Evolutionary conservation across 805 yeast species (phyloP).

Genomic region (Kazachstania africana): DNA sequence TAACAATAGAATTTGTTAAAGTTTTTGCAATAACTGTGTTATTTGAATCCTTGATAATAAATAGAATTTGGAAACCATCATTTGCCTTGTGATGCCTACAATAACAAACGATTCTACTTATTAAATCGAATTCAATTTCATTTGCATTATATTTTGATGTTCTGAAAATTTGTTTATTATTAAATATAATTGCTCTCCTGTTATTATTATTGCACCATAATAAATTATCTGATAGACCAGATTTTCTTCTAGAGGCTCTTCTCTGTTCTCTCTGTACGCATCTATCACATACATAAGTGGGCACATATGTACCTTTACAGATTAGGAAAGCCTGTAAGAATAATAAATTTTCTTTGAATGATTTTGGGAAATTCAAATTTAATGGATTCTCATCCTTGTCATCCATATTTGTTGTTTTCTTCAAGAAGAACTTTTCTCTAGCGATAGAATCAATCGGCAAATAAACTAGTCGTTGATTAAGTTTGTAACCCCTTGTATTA

Average conservation of each 20-base stretch:
- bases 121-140: conserved; percentile 29
- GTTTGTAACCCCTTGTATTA: conserved; percentile 37
- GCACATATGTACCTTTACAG: conserved; percentile 28
- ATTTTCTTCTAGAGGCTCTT: conserved; percentile 82
- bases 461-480: conserved; percentile 36
- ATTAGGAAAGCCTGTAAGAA: conserved; percentile 70
- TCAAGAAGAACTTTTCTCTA: conserved; percentile 61
- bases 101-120: conserved; percentile 79
- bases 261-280: conserved; percentile 87
- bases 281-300: conserved; percentile 70
- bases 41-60: conserved; percentile 49
- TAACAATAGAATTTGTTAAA: conserved; percentile 65
- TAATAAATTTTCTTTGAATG: conserved; percentile 42
- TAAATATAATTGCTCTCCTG: conserved; percentile 78
- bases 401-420: no score
- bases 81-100: conserved; percentile 88
- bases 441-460: conserved; percentile 80
- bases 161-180: conserved; percentile 76
- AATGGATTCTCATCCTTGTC: conserved; percentile 33
- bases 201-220: conserved; percentile 66
- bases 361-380: conserved; percentile 28
- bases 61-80: conserved; percentile 66
- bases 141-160: conserved; percentile 15
- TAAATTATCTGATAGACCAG: conserved; percentile 55
- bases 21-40: conserved; percentile 62